phyloP scores from a whole-genome alignment of 495 filamentous ascomycete genomes.

The Podospora anserina region DNA sequence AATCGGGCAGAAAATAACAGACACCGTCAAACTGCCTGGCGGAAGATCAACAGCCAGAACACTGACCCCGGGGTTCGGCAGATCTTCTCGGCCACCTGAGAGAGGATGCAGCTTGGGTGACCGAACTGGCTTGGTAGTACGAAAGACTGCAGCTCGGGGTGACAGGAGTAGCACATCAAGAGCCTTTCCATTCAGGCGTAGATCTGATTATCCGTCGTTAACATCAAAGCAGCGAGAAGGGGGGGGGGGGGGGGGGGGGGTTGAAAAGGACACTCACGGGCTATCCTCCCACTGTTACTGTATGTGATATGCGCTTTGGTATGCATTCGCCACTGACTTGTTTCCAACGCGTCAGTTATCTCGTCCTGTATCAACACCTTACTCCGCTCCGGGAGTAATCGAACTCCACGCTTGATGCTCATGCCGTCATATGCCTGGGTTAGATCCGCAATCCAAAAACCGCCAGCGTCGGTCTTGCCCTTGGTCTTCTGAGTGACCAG shows the following conservation, averaged over 20 bases:
- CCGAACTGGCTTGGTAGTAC: not conserved
- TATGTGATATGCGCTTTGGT: conserved; percentile 8
- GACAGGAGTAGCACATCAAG: not conserved
- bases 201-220: not conserved
- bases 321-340: conserved; percentile 15
- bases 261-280: not conserved
- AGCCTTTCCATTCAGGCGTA: not conserved
- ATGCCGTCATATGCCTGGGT: not conserved
- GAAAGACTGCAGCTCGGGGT: not conserved
- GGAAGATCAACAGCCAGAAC: not conserved
- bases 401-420: not conserved
- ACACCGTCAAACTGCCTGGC: not conserved
- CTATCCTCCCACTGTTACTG: conserved; percentile 5
- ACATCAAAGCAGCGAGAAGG: not conserved
- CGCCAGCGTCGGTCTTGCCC: not conserved
- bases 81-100: not conserved
- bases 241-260: not conserved
- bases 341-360: not conserved
- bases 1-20: not conserved
- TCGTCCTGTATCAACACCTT: conserved; percentile 11
- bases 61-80: not conserved
- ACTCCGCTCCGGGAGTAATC: not conserved
- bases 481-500: not conserved
- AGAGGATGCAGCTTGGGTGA: too few species aligned
- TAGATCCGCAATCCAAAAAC: not conserved